A percentile compares a stretch with the other conserved stretches of the same genome.
Conservation (phyloP, 2,329 filamentous ascomycete species). For the Colletotrichum horii region DNA sequence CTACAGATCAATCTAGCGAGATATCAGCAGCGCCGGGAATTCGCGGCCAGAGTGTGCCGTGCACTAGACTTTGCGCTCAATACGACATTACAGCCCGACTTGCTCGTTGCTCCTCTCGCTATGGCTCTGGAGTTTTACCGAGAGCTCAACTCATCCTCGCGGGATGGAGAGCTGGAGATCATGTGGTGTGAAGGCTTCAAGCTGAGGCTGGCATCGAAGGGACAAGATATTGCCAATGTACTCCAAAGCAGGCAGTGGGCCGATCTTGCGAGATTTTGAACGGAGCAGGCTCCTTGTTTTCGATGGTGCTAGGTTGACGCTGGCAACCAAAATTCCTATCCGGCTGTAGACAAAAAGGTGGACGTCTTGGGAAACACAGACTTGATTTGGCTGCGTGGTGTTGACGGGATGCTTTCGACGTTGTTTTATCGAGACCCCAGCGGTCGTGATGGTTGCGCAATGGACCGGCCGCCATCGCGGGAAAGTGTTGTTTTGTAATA, state of each 20-base stretch:
- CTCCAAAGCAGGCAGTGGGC: constrained; percentile 44
- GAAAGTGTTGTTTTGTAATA: neutral
- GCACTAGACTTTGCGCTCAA: constrained; percentile 52
- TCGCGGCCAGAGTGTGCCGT: constrained; percentile 56
- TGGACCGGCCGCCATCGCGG: neutral
- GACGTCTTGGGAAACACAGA: neutral
- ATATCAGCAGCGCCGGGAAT: constrained; percentile 48
- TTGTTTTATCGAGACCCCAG: neutral
- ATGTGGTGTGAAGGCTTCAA: constrained; percentile 54
- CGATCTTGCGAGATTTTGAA: constrained; percentile 29
- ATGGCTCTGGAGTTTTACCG: constrained; percentile 48
- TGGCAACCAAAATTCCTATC: neutral
- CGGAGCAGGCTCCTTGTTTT: neutral
- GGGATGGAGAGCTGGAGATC: constrained; percentile 49
- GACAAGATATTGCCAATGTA: constrained; percentile 44
- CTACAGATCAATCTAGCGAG: constrained; percentile 45
- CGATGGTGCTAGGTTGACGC: neutral
- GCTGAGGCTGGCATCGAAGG: constrained; percentile 41
- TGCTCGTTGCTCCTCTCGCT: constrained; percentile 47
- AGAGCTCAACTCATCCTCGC: constrained; percentile 39
- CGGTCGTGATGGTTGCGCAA: neutral
- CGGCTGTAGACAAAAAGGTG: neutral
- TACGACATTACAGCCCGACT: constrained; percentile 50
- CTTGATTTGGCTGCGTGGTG: neutral
- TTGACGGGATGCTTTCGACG: neutral